Evolutionary conservation across 106 monocot species (phyloP).

Genomic region (Allium sativum): DNA sequence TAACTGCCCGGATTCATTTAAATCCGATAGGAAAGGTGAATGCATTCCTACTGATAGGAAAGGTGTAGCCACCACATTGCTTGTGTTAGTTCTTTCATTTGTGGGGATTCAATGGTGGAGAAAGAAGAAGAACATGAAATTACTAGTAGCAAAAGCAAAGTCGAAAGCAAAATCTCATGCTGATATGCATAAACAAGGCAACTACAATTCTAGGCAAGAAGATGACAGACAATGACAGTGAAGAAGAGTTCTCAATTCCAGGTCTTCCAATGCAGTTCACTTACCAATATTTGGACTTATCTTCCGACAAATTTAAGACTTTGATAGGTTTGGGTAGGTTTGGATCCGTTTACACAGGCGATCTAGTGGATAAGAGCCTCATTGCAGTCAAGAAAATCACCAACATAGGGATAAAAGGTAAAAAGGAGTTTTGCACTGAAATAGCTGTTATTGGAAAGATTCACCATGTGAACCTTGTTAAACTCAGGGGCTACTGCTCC

Average conservation of each 20-base stretch:
- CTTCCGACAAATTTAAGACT: slow-evolving; percentile 46
- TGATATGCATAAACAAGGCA: slow-evolving; percentile 22
- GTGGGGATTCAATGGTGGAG: slow-evolving; percentile 27
- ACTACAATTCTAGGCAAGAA: slow-evolving; percentile 6
- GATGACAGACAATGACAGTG: not conserved
- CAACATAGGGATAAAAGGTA: slow-evolving; percentile 39
- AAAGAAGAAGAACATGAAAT: slow-evolving; percentile 1
- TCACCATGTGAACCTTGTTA: slow-evolving; percentile 89
- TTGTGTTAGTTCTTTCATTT: slow-evolving; percentile 12
- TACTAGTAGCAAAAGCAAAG: not conserved
- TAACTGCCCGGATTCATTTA: slow-evolving; percentile 42
- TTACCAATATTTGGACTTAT: slow-evolving; percentile 33
- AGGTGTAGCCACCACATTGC: slow-evolving; percentile 8
- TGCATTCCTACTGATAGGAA: slow-evolving; percentile 51
- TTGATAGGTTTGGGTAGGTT: slow-evolving; percentile 82
- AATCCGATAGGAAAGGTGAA: slow-evolving; percentile 5
- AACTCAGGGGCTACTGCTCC: slow-evolving; percentile 76
- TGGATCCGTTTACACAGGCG: slow-evolving; percentile 78
- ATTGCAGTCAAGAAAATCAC: slow-evolving; percentile 77
- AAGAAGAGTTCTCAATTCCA: slow-evolving; percentile 49
- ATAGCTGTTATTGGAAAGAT: slow-evolving; percentile 90
- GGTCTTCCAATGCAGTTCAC: slow-evolving; percentile 72
- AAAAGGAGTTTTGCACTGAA: slow-evolving; percentile 82
- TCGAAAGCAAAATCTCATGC: too few species aligned
- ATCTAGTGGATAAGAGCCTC: slow-evolving; percentile 40